phyloP scores from a whole-genome alignment of 164 flowering plant species.

The Sextonia rubra region DNA sequence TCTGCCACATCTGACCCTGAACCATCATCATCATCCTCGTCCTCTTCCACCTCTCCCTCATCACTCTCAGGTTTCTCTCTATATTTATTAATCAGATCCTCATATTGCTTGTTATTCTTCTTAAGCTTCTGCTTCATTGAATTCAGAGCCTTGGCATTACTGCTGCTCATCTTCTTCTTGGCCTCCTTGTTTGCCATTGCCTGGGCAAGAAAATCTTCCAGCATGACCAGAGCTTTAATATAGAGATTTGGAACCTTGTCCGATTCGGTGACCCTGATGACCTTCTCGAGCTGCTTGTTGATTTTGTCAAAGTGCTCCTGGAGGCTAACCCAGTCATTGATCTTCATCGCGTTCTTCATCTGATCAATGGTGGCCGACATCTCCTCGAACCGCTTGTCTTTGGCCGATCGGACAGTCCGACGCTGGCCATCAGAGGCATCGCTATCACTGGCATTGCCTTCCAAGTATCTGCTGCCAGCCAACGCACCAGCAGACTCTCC shows the following conservation, averaged over 20 bases:
- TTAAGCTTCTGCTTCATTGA: conserved; percentile 91
- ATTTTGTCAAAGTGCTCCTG: conserved; percentile 84
- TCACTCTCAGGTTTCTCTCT: conserved; percentile 76
- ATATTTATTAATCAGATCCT: conserved; percentile 60
- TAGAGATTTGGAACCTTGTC: conserved; percentile 61
- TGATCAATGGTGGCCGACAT: conserved; percentile 71
- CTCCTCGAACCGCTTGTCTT: conserved; percentile 82
- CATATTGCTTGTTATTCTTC: conserved; percentile 85
- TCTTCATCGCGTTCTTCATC: conserved; percentile 88
- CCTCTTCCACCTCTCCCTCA: conserved; percentile 42
- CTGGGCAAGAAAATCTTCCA: conserved; percentile 72
- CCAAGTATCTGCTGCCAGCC: conserved; percentile 44
- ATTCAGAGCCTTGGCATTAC: conserved; percentile 82
- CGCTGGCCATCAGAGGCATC: conserved; percentile 64
- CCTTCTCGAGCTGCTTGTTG: conserved; percentile 89
- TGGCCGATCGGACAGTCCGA: conserved; percentile 71
- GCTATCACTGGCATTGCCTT: conserved; percentile 42
- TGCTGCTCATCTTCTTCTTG: conserved; percentile 86
- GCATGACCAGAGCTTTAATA: conserved; percentile 70
- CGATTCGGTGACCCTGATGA: conserved; percentile 71
- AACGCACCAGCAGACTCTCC: conserved; percentile 24
- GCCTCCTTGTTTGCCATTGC: conserved; percentile 87
- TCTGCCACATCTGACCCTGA: conserved; percentile 47
- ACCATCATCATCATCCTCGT: conserved; percentile 22
- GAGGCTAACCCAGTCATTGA: conserved; percentile 91